A percentile compares a stretch with the other conserved stretches of the same genome.
Evolutionary conservation across 2,329 filamentous ascomycete genomes (phyloP).

Genomic region (Aspergillus fructus): DNA sequence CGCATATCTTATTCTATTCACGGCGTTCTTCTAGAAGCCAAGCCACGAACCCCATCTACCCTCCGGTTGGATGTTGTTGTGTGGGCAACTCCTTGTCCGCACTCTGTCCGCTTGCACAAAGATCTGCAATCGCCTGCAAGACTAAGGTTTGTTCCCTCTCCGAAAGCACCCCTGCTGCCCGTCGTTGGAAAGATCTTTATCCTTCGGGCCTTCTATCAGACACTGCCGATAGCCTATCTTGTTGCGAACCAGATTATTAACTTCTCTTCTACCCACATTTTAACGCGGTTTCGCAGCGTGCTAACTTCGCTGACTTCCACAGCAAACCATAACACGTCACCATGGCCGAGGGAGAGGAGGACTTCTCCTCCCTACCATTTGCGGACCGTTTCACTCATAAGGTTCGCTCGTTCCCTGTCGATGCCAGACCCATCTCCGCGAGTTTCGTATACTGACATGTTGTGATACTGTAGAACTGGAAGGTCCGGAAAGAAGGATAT

Average conservation of each 20-base stretch:
- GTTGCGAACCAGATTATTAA: not conserved
- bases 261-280: not conserved
- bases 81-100: slow-evolving; percentile 10
- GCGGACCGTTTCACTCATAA: slow-evolving; percentile 46
- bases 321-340: slow-evolving; percentile 18
- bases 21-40: not conserved
- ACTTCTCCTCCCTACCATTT: slow-evolving; percentile 44
- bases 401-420: slow-evolving; percentile 24
- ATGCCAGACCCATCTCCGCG: not conserved
- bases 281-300: not conserved
- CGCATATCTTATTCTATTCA: not conserved
- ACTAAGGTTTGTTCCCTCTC: slow-evolving; percentile 15
- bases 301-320: slow-evolving; percentile 10
- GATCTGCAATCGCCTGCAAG: slow-evolving; percentile 20
- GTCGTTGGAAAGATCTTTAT: not conserved
- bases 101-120: slow-evolving; percentile 15
- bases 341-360: slow-evolving; percentile 45
- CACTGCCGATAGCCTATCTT: not conserved
- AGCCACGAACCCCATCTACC: not conserved
- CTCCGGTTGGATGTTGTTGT: slow-evolving; percentile 8
- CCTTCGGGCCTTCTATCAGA: not conserved
- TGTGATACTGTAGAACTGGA: slow-evolving; percentile 68
- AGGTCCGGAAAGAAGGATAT: slow-evolving; percentile 91
- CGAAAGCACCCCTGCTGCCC: not conserved
- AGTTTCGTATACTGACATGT: slow-evolving; percentile 21